Base-by-base conservation (phyloP, 768 basidiomycete genomes). In the Kondoa malvinella region DNA sequence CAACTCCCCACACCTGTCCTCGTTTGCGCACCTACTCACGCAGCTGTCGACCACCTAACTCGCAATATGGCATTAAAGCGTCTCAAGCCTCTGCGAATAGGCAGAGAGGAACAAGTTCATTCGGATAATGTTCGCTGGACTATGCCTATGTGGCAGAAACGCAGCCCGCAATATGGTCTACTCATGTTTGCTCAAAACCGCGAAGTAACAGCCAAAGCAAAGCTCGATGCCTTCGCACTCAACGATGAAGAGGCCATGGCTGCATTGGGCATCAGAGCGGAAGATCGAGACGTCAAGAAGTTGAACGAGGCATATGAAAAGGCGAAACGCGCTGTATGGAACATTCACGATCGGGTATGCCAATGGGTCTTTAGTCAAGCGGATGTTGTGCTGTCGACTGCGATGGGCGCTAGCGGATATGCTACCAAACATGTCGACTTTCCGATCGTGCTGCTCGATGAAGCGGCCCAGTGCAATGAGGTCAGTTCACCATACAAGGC, bases 401-500 rank as follows among this genome's bases (percentile, higher is more conserved):
- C 40, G 8, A 50, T 50, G 40, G 40, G 40, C 8, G 21, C 12
- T 21, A 50, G 12, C 21, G 40, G 40, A 21, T 50, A 50, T 21
- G 8, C 21, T 8, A 8, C 40, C 8, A 62, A 73, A 74, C 73
- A 66, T 4, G 80, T 84, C 21, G 92, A 95, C 75, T 92, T 95
- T 74, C 92, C 92, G 1, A 83, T 94, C 33, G 91, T 95, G 1
- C 92, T 94, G 73, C 78, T 95, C 16, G 92, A 96, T 74, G 92
- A 96, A 77, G 92, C 92, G 1, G 89, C 88, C 4, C 94, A 95
- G 90, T 90, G 88, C 33, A 94, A 91, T 1, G 92, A 96, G 77
- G 40, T 50, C 8, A 50, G 40, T 50, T 50, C 21, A 8, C 40
- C 40, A 50, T 8, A 50, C 21, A 8, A 8, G 21, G 40, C 12